Conservation (phyloP, 75 land plant species). For the Azolla pinnata region DNA sequence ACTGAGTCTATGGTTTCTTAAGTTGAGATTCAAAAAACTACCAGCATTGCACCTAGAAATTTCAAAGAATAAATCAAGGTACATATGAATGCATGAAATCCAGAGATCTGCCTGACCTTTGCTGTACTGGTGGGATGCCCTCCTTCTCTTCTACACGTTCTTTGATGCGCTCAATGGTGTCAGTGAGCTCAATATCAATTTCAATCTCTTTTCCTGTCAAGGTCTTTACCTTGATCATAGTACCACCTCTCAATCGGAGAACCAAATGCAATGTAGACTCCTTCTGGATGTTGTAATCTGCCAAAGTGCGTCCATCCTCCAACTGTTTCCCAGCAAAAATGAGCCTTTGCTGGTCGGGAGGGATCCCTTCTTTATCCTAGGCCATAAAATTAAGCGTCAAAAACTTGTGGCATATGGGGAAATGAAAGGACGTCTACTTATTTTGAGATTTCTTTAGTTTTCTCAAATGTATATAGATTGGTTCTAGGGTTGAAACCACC, state of each 20-base stretch:
- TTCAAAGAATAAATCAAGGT: no score
- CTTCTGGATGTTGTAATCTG: slow-evolving; percentile 86
- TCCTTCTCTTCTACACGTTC: slow-evolving; percentile 92
- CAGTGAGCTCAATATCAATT: slow-evolving; percentile 82
- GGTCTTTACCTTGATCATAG: slow-evolving; percentile 94
- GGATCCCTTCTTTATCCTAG: slow-evolving; percentile 79
- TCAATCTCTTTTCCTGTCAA: slow-evolving; percentile 94
- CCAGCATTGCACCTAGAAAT: background rate
- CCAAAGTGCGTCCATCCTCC: slow-evolving; percentile 85
- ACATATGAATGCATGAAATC: background rate
- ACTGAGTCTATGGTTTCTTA: no score
- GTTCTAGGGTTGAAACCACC: no score
- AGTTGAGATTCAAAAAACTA: background rate
- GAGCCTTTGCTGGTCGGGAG: slow-evolving; percentile 70
- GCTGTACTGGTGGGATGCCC: slow-evolving; percentile 89
- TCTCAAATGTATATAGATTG: no score
- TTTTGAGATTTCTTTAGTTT: no score
- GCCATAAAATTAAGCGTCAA: background rate
- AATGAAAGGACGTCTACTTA: no score
- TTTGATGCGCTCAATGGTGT: slow-evolving; percentile 84
- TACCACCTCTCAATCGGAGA: slow-evolving; percentile 80
- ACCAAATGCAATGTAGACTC: slow-evolving; percentile 79
- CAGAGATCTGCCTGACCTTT: slow-evolving; percentile 37
- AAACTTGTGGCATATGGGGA: no score
- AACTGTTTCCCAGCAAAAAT: slow-evolving; percentile 85